phyloP scores from a whole-genome alignment of 2,329 filamentous ascomycete species.

The Epichloe sp. region DNA sequence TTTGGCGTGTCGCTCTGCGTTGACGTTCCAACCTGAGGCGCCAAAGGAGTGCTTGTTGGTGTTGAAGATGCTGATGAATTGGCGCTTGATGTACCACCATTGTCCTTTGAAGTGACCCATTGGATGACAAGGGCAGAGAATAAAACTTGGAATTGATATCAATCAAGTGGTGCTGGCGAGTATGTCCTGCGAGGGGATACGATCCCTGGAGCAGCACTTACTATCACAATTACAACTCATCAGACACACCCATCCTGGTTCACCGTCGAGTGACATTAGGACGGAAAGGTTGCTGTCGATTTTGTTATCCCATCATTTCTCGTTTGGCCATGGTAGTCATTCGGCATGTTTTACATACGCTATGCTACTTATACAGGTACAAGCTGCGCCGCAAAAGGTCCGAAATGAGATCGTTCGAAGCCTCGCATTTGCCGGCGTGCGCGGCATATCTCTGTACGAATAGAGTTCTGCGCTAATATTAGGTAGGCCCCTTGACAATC shows the following conservation, averaged over 20 bases:
- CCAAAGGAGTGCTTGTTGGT: background rate
- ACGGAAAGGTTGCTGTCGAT: slow-evolving; percentile 41
- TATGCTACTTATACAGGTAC: slow-evolving; percentile 44
- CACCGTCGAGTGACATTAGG: slow-evolving; percentile 43
- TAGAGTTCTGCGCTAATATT: slow-evolving; percentile 31
- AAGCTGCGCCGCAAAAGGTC: slow-evolving; percentile 45
- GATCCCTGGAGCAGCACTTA: slow-evolving; percentile 19
- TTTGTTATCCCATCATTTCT: background rate
- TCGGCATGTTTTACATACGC: slow-evolving; percentile 26
- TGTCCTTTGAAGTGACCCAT: slow-evolving; percentile 41
- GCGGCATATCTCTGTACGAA: slow-evolving; percentile 35
- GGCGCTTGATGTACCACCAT: slow-evolving; percentile 19
- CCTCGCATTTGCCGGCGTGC: slow-evolving; percentile 25
- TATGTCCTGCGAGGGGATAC: background rate
- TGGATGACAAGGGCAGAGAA: slow-evolving; percentile 49
- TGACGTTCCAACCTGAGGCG: background rate
- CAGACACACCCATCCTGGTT: slow-evolving; percentile 52
- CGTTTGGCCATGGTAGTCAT: background rate
- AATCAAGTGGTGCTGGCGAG: background rate
- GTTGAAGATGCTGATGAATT: background rate
- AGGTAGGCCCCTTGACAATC: background rate
- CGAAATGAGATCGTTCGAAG: slow-evolving; percentile 41
- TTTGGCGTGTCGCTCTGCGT: background rate
- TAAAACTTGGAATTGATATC: slow-evolving; percentile 29
- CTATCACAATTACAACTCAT: slow-evolving; percentile 53